These are phyloP conservation scores for Penicillium vulpinum DNA, from an alignment of 2,329 filamentous ascomycete species.

Conservation along the genomic window DNA sequence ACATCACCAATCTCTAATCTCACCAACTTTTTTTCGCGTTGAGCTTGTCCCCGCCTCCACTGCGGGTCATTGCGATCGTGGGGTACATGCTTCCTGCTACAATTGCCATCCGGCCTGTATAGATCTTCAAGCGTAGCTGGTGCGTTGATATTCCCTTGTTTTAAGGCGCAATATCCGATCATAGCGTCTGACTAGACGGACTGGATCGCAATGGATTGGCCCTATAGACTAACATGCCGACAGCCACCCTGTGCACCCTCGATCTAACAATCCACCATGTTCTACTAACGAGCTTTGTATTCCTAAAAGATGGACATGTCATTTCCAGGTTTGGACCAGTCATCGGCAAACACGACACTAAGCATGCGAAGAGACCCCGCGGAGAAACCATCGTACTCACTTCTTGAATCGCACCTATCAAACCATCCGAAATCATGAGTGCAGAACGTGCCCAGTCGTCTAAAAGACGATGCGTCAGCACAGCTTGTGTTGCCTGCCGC, in stretches of 20 bases:
- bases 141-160: not conserved
- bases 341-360: constrained; percentile 27
- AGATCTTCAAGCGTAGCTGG: constrained; percentile 9
- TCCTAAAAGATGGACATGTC: constrained; percentile 15
- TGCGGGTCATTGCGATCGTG: constrained; percentile 23
- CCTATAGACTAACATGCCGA: constrained; percentile 9
- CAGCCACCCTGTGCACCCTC: not conserved
- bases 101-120: constrained; percentile 10
- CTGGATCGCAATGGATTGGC: not conserved
- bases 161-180: not conserved
- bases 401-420: constrained; percentile 12
- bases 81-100: constrained; percentile 14
- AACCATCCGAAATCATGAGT: constrained; percentile 28
- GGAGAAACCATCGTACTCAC: constrained; percentile 14
- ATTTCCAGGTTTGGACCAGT: constrained; percentile 21
- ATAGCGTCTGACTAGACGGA: not conserved
- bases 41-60: constrained; percentile 13
- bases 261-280: not conserved
- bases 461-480: constrained; percentile 78
- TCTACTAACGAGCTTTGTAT: not conserved
- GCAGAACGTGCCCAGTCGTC: constrained; percentile 33
- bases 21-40: not conserved
- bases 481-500: constrained; percentile 78
- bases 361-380: constrained; percentile 24
- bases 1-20: constrained; percentile 3